Conservation (phyloP, 306 rosid species). For the Citrullus amarus region DNA sequence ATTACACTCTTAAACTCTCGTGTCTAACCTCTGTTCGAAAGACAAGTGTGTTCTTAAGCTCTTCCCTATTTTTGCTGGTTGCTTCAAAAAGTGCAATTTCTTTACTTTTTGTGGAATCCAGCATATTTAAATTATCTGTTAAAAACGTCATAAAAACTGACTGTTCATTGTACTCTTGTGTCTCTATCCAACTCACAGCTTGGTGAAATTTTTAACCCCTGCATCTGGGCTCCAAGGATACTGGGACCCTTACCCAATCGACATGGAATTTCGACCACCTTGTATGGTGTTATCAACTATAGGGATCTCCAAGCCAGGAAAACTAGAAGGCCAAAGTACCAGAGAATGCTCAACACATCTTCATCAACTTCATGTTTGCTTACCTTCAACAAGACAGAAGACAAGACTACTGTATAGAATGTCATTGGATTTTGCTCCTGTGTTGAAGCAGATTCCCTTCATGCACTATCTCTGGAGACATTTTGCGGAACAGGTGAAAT, state of each 20-base stretch:
- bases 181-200: conserved; percentile 41
- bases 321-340: conserved; percentile 69
- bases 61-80: neutral
- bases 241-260: conserved; percentile 97
- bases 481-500: conserved; percentile 74
- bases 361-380: conserved; percentile 91
- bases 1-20: neutral
- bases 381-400: conserved; percentile 67
- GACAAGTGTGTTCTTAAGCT: neutral
- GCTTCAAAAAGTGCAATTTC: neutral
- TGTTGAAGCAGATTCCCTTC: conserved; percentile 73
- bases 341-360: conserved; percentile 66
- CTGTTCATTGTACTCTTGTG: neutral
- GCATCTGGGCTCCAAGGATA: conserved; percentile 83
- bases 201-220: conserved; percentile 86
- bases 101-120: neutral
- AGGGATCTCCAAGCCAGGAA: conserved; percentile 92
- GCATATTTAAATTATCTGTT: neutral
- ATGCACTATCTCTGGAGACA: conserved; percentile 72
- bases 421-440: conserved; percentile 84
- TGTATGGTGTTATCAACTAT: conserved; percentile 92
- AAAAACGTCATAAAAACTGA: neutral
- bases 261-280: conserved; percentile 93
- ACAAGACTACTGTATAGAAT: conserved; percentile 84
- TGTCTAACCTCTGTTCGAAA: neutral